These are phyloP conservation scores for Phytophthora pistaciae DNA, from an alignment of 352 stramenopile genomes.

Conservation along the genomic window DNA sequence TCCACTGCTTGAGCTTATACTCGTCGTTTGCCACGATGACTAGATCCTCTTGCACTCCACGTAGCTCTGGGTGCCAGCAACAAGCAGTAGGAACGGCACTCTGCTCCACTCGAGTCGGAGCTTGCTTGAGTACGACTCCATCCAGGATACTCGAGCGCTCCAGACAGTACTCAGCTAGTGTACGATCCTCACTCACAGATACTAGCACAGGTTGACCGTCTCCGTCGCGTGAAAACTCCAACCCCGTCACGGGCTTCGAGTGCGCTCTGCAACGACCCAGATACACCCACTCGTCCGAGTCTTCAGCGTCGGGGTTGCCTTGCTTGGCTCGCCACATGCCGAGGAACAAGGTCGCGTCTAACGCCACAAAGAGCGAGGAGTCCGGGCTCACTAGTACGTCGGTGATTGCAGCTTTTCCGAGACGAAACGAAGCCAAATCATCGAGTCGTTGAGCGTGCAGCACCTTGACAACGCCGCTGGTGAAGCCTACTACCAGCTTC, in stretches of 20 bases:
- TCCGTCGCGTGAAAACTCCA: constrained; percentile 86
- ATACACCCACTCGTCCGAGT: constrained; percentile 79
- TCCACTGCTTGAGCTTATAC: constrained; percentile 96
- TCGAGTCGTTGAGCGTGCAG: constrained; percentile 80
- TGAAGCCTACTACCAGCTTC: constrained; percentile 90
- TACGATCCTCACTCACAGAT: constrained; percentile 88
- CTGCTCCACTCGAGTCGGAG: constrained; percentile 86
- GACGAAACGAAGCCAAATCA: constrained; percentile 74
- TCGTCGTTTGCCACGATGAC: constrained; percentile 92
- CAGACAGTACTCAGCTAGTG: constrained; percentile 92
- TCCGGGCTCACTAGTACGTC: constrained; percentile 82
- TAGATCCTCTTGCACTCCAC: constrained; percentile 86
- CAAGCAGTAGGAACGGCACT: constrained; percentile 87
- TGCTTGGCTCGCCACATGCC: constrained; percentile 80
- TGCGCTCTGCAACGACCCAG: constrained; percentile 84
- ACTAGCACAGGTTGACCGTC: constrained; percentile 86
- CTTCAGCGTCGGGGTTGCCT: constrained; percentile 12
- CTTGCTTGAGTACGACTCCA: constrained; percentile 84
- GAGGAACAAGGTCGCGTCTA: constrained; percentile 81
- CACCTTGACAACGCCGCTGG: constrained; percentile 87
- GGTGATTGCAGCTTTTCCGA: constrained; percentile 79
- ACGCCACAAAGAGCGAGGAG: constrained; percentile 76
- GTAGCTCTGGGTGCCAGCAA: constrained; percentile 91
- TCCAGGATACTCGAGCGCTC: constrained; percentile 83
- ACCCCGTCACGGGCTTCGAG: constrained; percentile 83